Percentiles rank a stretch among this genome's conserved stretches.
These are phyloP conservation scores for Ceratobasidium theobromae DNA, from an alignment of 1,284 basidiomycete genomes.

Conservation along the genomic window DNA sequence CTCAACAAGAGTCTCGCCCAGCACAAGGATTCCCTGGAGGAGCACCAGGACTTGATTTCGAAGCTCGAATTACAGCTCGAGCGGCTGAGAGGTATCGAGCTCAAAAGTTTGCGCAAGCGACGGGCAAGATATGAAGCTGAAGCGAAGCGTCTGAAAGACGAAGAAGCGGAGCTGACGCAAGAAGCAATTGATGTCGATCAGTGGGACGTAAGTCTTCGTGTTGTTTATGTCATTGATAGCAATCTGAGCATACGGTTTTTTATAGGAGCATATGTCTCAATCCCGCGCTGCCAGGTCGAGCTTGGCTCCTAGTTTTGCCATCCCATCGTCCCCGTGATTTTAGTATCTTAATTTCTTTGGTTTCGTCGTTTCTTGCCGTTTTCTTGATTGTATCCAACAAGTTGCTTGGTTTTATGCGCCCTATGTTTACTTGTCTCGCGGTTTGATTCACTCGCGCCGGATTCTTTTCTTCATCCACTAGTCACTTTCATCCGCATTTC, in stretches of 20 bases:
- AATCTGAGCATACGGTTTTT: neutral
- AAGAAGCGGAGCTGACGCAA: slow-evolving; percentile 12
- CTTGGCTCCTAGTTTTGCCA: slow-evolving; percentile 1
- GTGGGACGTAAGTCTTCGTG: slow-evolving; percentile 23
- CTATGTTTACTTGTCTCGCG: too few species aligned
- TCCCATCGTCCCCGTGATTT: slow-evolving; percentile 11
- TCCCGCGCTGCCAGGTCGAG: slow-evolving; percentile 18
- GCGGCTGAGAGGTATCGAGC: neutral
- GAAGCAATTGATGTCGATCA: slow-evolving; percentile 27
- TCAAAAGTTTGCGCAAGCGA: slow-evolving; percentile 13
- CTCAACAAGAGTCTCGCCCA: neutral
- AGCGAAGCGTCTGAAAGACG: slow-evolving; percentile 16
- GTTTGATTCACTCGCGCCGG: too few species aligned
- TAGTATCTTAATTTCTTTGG: neutral
- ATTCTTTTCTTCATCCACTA: too few species aligned
- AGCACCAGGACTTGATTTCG: slow-evolving; percentile 18
- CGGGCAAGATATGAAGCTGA: slow-evolving; percentile 8
- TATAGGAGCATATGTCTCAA: slow-evolving; percentile 8
- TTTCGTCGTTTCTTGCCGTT: too few species aligned
- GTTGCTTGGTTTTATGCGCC: too few species aligned
- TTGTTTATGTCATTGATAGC: neutral
- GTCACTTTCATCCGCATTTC: too few species aligned
- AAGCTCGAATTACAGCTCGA: slow-evolving; percentile 25
- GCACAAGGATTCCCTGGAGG: slow-evolving; percentile 17
- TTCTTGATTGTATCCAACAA: too few species aligned